phyloP scores from a whole-genome alignment of 2,329 filamentous ascomycete genomes.

The Talaromyces sp. region DNA sequence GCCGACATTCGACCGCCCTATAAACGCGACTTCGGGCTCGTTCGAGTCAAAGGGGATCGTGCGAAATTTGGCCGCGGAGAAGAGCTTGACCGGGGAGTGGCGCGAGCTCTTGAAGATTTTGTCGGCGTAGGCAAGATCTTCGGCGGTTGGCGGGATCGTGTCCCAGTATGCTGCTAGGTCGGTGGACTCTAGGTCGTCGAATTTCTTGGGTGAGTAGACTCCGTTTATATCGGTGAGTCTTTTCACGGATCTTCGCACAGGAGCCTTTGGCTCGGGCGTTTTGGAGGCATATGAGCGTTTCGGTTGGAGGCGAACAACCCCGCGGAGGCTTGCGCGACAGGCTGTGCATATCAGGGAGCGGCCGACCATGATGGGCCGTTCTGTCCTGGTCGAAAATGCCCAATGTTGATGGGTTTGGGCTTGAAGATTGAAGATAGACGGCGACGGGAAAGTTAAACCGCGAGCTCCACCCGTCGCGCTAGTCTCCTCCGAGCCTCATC shows the following conservation, averaged over 20 bases:
- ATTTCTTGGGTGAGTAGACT: slow-evolving; percentile 1
- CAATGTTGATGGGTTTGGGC: neutral
- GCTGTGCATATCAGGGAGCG: neutral
- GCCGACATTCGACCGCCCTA: slow-evolving; percentile 66
- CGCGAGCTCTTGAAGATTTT: slow-evolving; percentile 42
- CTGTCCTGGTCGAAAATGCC: neutral
- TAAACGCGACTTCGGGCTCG: slow-evolving; percentile 59
- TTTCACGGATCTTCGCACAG: neutral
- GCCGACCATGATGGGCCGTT: neutral
- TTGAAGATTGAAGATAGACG: neutral
- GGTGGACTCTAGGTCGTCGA: slow-evolving; percentile 26
- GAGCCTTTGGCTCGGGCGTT: neutral
- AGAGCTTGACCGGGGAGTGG: slow-evolving; percentile 52
- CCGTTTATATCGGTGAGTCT: neutral
- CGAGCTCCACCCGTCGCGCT: neutral
- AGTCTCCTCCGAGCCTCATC: neutral
- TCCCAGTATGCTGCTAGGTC: slow-evolving; percentile 48
- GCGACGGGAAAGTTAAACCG: neutral
- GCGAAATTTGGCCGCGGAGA: slow-evolving; percentile 57
- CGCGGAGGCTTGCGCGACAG: neutral
- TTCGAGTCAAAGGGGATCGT: slow-evolving; percentile 49
- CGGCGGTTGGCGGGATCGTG: slow-evolving; percentile 38
- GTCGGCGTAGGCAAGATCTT: slow-evolving; percentile 42
- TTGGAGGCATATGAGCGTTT: neutral
- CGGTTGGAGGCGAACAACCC: neutral